Percentiles rank a stretch among this genome's conserved stretches.
Evolutionary conservation across 306 rosid genomes (phyloP).

Genomic region (Cucurbita maxima): DNA sequence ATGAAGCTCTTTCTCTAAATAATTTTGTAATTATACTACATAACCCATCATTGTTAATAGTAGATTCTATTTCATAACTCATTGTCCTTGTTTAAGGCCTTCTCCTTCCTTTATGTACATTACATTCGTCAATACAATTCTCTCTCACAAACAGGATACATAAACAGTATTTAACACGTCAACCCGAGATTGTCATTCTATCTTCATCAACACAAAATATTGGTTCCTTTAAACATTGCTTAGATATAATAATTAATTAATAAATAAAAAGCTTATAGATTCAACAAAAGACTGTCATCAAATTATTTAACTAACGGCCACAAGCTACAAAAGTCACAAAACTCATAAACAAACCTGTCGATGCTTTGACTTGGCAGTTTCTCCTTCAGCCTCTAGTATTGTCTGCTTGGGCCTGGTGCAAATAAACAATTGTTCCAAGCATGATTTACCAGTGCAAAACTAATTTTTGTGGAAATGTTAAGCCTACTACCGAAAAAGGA

Average conservation of each 20-base stretch:
- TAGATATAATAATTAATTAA: neutral
- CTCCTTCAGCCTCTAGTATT: slow-evolving; percentile 89
- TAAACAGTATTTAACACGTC: neutral
- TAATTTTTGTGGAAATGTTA: neutral
- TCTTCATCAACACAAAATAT: neutral
- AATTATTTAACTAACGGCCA: neutral
- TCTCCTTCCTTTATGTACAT: neutral
- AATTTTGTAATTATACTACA: neutral
- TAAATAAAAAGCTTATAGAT: neutral
- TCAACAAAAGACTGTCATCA: neutral
- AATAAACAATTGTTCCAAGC: neutral
- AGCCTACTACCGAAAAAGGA: neutral
- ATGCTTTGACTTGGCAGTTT: slow-evolving; percentile 62
- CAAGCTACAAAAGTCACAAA: neutral
- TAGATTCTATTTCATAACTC: neutral
- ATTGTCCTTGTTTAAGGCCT: neutral
- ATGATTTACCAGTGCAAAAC: neutral
- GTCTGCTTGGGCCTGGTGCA: slow-evolving; percentile 80
- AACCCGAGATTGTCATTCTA: neutral
- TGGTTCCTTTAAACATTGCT: neutral
- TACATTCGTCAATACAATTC: neutral
- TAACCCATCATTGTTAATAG: neutral
- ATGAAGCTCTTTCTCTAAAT: neutral
- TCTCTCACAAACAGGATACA: neutral
- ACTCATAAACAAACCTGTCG: slow-evolving; percentile 19